These are phyloP conservation scores for Barnettozyma hawaiiensis DNA, from an alignment of 1,139 yeast species.

Conservation along the genomic window DNA sequence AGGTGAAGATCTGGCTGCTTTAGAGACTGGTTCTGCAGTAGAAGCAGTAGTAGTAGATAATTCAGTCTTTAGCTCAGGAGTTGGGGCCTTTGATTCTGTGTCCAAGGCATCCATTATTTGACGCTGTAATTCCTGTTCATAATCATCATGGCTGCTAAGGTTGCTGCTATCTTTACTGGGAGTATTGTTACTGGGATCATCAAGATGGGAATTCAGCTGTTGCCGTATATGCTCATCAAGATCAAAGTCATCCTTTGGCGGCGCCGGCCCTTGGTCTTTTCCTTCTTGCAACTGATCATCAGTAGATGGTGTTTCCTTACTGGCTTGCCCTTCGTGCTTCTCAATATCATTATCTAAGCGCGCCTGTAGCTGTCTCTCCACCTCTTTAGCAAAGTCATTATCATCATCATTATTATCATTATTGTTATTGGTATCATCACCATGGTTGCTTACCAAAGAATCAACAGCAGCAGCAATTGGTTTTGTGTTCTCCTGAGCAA, in stretches of 20 bases:
- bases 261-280: conserved; percentile 1
- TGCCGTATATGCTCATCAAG: conserved; percentile 9
- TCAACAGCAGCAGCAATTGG: background rate
- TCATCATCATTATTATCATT: conserved; percentile 7
- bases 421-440: background rate
- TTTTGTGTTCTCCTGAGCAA: background rate
- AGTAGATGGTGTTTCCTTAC: background rate
- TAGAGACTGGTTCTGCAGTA: conserved; percentile 2
- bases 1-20: background rate
- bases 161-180: background rate
- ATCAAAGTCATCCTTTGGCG: conserved; percentile 2
- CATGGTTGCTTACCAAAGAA: background rate
- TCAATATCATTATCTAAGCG: conserved; percentile 5
- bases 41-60: background rate
- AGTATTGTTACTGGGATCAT: background rate
- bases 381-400: conserved; percentile 23
- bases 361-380: conserved; percentile 20
- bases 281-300: background rate
- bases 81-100: background rate
- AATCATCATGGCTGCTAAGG: conserved; percentile 11
- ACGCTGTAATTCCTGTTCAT: conserved; percentile 21
- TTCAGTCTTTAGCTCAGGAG: background rate
- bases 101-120: conserved; percentile 24
- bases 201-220: conserved; percentile 6
- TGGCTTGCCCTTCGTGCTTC: background rate